Conservation (phyloP, 345 rosid genomes). For the Jatropha curcas region DNA sequence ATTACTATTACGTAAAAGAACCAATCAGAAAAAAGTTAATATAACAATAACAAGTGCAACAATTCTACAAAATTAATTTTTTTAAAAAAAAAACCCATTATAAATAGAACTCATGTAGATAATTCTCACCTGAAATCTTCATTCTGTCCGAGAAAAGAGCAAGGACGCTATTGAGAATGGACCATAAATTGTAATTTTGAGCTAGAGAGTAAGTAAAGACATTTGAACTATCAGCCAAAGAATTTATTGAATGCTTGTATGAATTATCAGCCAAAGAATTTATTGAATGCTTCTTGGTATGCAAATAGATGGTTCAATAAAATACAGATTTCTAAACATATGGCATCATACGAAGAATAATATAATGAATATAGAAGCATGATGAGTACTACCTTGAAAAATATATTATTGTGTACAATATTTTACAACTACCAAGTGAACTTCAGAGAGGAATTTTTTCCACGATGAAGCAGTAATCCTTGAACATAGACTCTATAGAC, state of each 20-base stretch:
- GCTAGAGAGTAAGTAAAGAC: neutral
- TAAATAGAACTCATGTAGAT: no score
- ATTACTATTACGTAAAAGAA: neutral
- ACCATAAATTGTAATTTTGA: neutral
- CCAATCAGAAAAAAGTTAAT: no score
- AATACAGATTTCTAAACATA: slow-evolving; percentile 1
- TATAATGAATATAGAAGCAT: slow-evolving; percentile 4
- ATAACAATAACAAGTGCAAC: neutral
- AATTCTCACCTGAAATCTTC: neutral
- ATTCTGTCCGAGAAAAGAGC: neutral
- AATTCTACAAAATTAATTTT: neutral
- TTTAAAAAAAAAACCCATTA: no score
- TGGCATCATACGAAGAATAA: neutral
- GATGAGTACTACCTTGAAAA: slow-evolving; percentile 13
- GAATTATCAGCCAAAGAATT: neutral
- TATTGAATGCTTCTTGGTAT: neutral
- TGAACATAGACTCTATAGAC: slow-evolving; percentile 12
- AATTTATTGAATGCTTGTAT: neutral
- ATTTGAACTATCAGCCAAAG: neutral
- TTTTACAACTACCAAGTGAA: slow-evolving; percentile 26
- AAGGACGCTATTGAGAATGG: neutral
- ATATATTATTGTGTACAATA: slow-evolving; percentile 18
- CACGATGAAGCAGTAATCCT: slow-evolving; percentile 10
- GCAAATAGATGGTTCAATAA: neutral
- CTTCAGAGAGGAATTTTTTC: slow-evolving; percentile 14